Evolutionary conservation across 2,329 filamentous ascomycete genomes (phyloP).

Genomic region (Ilyonectria mors-panacis): DNA sequence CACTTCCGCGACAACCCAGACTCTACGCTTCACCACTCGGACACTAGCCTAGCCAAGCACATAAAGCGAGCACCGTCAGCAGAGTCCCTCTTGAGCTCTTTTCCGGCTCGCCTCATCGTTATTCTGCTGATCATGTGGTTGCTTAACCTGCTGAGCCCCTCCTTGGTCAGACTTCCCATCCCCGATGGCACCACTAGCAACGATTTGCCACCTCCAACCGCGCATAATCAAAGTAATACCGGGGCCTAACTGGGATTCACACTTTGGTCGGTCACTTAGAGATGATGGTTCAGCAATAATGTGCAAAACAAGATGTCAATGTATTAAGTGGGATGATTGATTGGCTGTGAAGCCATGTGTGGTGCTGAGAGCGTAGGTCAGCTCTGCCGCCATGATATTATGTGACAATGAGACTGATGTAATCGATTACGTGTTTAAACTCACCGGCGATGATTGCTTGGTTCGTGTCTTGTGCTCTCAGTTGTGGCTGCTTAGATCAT

Average conservation of each 20-base stretch:
- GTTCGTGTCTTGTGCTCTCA: no score
- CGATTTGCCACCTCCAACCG: background rate
- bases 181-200: conserved; percentile 15
- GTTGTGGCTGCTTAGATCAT: no score
- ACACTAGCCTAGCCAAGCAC: background rate
- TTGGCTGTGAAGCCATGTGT: no score
- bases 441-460: no score
- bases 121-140: conserved; percentile 24
- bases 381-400: no score
- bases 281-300: no score
- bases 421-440: no score
- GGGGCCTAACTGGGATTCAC: background rate
- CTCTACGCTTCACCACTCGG: background rate
- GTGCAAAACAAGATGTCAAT: no score
- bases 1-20: background rate
- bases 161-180: background rate
- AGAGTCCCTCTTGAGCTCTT: background rate
- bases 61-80: conserved; percentile 1
- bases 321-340: no score
- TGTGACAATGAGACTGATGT: no score
- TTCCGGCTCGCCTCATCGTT: conserved; percentile 1
- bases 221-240: background rate
- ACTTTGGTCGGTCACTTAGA: no score
- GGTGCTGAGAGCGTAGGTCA: no score
- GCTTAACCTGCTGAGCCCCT: conserved; percentile 25